A percentile compares a stretch with the other conserved stretches of the same genome.
Conservation (phyloP, 23 red algal genomes). For the Gracilaria domingensis region DNA sequence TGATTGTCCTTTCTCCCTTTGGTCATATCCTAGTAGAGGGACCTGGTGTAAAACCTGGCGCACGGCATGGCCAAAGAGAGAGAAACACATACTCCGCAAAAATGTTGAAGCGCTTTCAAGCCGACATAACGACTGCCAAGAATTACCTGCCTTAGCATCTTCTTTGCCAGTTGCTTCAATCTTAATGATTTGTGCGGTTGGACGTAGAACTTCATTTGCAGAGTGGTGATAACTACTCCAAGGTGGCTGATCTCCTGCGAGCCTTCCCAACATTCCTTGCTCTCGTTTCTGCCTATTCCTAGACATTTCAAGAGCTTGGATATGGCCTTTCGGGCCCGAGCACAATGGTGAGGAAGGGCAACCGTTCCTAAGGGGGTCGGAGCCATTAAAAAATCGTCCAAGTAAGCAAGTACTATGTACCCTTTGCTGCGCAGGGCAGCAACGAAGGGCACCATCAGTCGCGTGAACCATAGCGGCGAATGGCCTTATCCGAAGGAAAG, state of each 20-base stretch:
- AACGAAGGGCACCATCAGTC: constrained; percentile 3
- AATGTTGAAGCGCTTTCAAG: neutral
- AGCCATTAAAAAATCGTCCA: constrained; percentile 36
- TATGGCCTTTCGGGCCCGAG: neutral
- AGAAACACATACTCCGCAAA: constrained; percentile 11
- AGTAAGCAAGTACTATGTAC: constrained; percentile 15
- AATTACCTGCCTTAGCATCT: neutral
- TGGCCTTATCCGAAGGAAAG: neutral
- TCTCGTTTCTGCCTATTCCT: neutral
- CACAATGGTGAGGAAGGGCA: neutral
- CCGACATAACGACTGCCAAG: neutral
- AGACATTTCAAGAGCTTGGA: neutral
- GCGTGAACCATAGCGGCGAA: constrained; percentile 12
- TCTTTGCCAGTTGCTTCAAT: neutral
- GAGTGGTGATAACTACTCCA: neutral
- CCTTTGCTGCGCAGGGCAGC: neutral
- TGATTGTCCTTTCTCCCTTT: neutral
- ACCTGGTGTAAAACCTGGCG: constrained; percentile 9
- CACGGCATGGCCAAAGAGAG: constrained; percentile 38
- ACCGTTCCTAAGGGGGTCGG: neutral
- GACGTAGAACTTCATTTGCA: constrained; percentile 1
- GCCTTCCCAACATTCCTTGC: constrained; percentile 19
- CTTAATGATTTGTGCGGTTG: neutral
- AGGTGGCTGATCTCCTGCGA: neutral
- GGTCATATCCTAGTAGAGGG: neutral